Conservation (phyloP, 257 asterid genomes). For the Solanum corneliomulleri region DNA sequence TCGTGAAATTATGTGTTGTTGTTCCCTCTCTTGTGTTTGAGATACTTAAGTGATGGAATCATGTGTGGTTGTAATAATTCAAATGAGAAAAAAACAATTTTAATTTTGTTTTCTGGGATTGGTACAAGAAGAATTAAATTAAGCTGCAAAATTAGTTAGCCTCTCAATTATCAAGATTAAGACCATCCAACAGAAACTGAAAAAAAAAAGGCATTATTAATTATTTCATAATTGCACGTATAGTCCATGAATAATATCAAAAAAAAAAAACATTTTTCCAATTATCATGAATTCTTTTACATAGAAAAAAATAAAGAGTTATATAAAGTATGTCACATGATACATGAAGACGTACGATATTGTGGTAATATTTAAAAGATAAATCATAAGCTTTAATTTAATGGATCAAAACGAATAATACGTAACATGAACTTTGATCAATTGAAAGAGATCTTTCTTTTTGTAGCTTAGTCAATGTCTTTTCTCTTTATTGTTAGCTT, state of each 20-base stretch:
- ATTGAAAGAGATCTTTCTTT: neutral
- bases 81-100: conserved; percentile 12
- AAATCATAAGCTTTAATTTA: neutral
- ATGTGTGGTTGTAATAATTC: conserved; percentile 18
- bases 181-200: neutral
- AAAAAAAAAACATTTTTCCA: neutral
- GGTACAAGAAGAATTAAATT: conserved; percentile 14
- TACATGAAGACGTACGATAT: neutral
- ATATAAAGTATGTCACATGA: neutral
- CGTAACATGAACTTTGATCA: neutral
- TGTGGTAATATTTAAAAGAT: neutral
- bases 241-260: neutral
- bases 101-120: conserved; percentile 3
- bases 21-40: neutral
- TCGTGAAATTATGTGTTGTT: neutral
- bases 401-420: neutral
- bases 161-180: conserved; percentile 11
- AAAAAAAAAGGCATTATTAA: neutral
- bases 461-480: neutral
- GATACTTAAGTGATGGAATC: conserved; percentile 6
- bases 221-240: neutral
- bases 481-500: neutral
- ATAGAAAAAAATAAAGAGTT: neutral
- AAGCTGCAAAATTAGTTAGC: conserved; percentile 21
- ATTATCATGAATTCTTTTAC: neutral